These are phyloP conservation scores for Penicillium tannophilum DNA, from an alignment of 495 filamentous ascomycete species.

Conservation along the genomic window DNA sequence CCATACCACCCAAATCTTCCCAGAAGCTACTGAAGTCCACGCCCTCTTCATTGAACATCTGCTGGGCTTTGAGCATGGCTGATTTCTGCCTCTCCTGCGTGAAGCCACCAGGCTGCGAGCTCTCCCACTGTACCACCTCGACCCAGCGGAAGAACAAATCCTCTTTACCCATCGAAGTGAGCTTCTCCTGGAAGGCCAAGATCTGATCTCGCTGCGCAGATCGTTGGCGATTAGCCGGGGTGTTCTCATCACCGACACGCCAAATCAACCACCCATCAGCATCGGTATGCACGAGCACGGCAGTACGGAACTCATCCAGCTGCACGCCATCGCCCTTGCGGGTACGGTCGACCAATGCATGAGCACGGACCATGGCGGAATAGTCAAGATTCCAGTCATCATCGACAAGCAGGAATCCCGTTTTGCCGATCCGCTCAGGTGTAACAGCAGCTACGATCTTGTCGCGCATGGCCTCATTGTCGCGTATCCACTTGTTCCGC, in stretches of 20 bases:
- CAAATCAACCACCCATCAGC: slow-evolving; percentile 66
- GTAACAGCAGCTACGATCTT: slow-evolving; percentile 65
- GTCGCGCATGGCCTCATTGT: slow-evolving; percentile 50
- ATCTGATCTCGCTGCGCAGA: slow-evolving; percentile 58
- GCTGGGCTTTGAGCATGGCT: slow-evolving; percentile 64
- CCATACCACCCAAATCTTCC: slow-evolving; percentile 68
- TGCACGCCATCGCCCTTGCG: slow-evolving; percentile 50
- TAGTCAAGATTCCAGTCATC: slow-evolving; percentile 83
- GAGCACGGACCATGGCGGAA: slow-evolving; percentile 68
- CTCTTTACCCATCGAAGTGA: slow-evolving; percentile 75
- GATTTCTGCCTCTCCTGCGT: slow-evolving; percentile 65
- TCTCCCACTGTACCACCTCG: slow-evolving; percentile 82
- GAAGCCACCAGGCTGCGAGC: slow-evolving; percentile 71
- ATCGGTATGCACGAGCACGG: slow-evolving; percentile 66
- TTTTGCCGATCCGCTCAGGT: slow-evolving; percentile 64
- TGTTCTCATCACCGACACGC: slow-evolving; percentile 55
- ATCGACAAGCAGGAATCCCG: slow-evolving; percentile 77
- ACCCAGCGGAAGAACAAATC: slow-evolving; percentile 84
- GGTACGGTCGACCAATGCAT: slow-evolving; percentile 55
- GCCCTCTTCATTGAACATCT: slow-evolving; percentile 68
- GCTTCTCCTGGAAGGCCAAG: slow-evolving; percentile 68
- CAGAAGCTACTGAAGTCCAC: slow-evolving; percentile 80
- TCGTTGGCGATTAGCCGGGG: slow-evolving; percentile 50
- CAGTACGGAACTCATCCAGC: slow-evolving; percentile 58
- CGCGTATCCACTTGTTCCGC: slow-evolving; percentile 46